Base-by-base conservation (phyloP, 345 rosid genomes). In the Lumnitzera littorea region DNA sequence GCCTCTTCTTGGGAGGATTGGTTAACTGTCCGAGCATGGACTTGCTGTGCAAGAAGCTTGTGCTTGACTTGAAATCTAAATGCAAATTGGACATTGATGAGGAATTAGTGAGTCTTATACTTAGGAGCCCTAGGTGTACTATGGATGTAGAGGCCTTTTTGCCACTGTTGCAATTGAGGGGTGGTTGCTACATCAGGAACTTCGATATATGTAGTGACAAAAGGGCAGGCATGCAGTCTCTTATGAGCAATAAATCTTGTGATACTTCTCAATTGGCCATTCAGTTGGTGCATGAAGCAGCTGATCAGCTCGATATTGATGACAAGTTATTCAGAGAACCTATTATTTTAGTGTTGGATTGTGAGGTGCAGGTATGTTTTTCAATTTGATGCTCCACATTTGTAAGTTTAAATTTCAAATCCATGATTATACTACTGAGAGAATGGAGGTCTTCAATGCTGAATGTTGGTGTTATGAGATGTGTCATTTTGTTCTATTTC, bases 281-380 rank as follows among this genome's bases (percentile, higher is more conserved):
- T 68, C 83, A 80, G 70, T 65, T 90, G 64, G 65, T 94, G 62
- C 51, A 55, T 46, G 86, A 84, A 50, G 90, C 96, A 58, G 64
- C 78, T 54, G 66, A 70, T 67, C 82, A 84, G 68, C 84, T 88
- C 55, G 70, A 73, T 58, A 71, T 65, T 61, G 83, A 75, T 12
- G 80, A 70, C 9, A 14, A 62, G 63, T 60, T 53, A 60, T 51
- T 58, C 27, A 82, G 88, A 71, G 96, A 84, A 60, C 87, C 99
- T 43, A 69, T 80, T 56, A 79, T 88, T 67, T 69, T 94, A 61
- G 97, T 90, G 66, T 67, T 84, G 60, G 99, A 88, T 62, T 58
- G 63, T 61, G 97, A 86, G 69, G 82, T 90, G 64, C 99, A 94
- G 99, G 99, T 90, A 51, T 48, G 87, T 11, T 52, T 20, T 36